Base-by-base conservation (phyloP, 2,329 filamentous ascomycete genomes). In the Coniochaeta sp. region DNA sequence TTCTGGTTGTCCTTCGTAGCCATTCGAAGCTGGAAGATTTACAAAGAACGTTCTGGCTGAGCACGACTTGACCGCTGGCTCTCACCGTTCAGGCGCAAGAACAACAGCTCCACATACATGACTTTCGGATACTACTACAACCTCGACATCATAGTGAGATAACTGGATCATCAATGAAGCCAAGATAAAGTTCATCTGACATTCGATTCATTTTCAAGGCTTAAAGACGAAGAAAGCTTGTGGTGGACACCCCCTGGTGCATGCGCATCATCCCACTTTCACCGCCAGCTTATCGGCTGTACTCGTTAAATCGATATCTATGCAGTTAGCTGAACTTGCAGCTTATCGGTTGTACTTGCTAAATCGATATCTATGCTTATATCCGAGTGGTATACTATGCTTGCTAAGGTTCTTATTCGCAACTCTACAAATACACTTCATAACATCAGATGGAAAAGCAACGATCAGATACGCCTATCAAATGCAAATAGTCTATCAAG, bases 1-100 rank as follows among this genome's bases (percentile, higher is more conserved):
- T 27, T 32, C 50, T 50, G 53, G 56, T 53, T 49, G 51, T 53
- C 56, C 57, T 48, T 54, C 56, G 32, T 54, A 56, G 22, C 57
- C 55, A 27, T 42, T 42, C 38, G 38, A 42, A 42, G 38, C n/a
- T 57, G 51, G 52, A 55, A 51, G 50, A 52, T 35, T 14, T 24
- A 22, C 3, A 22, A 42, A 42, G 38, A 42, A 42, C 20, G 20
- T 42, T 42, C 38, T 42, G 38, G 38, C 38, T 42, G 38, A 26
- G 38, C 38, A 7, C 28, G 28, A 13, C n/a, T n/a, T n/a, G n/a
- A n/a, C n/a, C n/a, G n/a, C n/a, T n/a, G n/a, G n/a, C n/a, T n/a
- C n/a, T n/a, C n/a, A n/a, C n/a, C n/a, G n/a, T 7, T 30, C 28
- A 30, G 28, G 28, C 28, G 13, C 28, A 30, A 30, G 7, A 30